These are phyloP conservation scores for Xylaria sp. DNA, from an alignment of 2,329 filamentous ascomycete genomes.

Conservation along the genomic window DNA sequence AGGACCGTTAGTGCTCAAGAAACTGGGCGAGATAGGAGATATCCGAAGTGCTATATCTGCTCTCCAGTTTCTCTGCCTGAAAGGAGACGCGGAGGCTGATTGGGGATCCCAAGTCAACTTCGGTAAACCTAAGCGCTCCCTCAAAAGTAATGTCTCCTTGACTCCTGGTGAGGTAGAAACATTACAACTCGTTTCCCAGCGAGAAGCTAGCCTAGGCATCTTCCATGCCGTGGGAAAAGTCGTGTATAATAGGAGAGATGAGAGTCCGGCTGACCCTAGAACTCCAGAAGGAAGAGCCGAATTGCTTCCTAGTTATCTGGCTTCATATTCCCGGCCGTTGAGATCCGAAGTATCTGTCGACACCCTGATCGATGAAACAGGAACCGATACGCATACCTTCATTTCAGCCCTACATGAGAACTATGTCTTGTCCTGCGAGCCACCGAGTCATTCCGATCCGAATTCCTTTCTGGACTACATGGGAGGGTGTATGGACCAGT, in stretches of 20 bases:
- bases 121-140: conserved; percentile 59
- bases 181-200: conserved; percentile 73
- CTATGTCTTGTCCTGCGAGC: conserved; percentile 77
- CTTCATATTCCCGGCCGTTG: conserved; percentile 53
- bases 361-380: conserved; percentile 82
- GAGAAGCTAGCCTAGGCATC: conserved; percentile 85
- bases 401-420: conserved; percentile 91
- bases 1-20: conserved; percentile 71
- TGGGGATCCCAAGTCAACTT: conserved; percentile 72
- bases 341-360: conserved; percentile 64
- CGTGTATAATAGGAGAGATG: conserved; percentile 87
- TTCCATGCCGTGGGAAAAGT: conserved; percentile 96
- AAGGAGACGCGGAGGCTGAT: conserved; percentile 66
- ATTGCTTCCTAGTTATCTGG: conserved; percentile 54
- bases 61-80: conserved; percentile 85
- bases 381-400: conserved; percentile 87
- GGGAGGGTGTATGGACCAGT: conserved; percentile 75
- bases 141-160: conserved; percentile 52
- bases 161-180: conserved; percentile 76
- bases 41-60: conserved; percentile 88
- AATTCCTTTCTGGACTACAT: conserved; percentile 68
- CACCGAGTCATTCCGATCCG: conserved; percentile 43
- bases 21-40: conserved; percentile 80
- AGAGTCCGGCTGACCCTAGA: conserved; percentile 37
- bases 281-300: conserved; percentile 42